Conservation (phyloP, 2,329 filamentous ascomycete genomes). For the Sordariomycetes sp. region DNA sequence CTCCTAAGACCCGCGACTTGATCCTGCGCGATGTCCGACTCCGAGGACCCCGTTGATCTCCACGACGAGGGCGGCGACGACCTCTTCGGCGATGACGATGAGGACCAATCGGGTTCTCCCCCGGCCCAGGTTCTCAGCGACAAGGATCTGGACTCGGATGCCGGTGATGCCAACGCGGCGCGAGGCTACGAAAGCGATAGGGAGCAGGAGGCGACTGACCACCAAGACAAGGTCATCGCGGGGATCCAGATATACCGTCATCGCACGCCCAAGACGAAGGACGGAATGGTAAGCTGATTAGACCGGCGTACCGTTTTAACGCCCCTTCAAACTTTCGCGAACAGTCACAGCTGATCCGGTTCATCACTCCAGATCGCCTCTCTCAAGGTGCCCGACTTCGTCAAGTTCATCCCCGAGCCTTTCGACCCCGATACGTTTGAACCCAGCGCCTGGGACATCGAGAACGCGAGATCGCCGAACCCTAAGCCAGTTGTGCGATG, state of each 20-base stretch:
- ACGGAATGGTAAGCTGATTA: constrained; percentile 50
- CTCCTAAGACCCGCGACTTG: not conserved
- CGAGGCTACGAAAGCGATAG: constrained; percentile 7
- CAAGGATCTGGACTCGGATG: constrained; percentile 40
- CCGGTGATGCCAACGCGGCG: constrained; percentile 9
- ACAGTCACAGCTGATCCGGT: not conserved
- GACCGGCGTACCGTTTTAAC: not conserved
- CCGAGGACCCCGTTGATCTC: constrained; percentile 40
- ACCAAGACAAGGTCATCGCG: constrained; percentile 45
- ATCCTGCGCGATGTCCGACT: constrained; percentile 37
- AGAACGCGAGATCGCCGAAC: constrained; percentile 41
- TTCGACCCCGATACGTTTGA: constrained; percentile 59
- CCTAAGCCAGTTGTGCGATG: constrained; percentile 59
- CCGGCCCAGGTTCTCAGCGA: constrained; percentile 56
- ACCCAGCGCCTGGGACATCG: constrained; percentile 42
- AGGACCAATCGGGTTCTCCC: constrained; percentile 45
- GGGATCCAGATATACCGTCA: constrained; percentile 59
- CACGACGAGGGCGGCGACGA: constrained; percentile 49
- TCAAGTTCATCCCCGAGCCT: constrained; percentile 56
- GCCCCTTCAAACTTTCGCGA: too few relatives aligned
- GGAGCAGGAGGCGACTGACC: constrained; percentile 12
- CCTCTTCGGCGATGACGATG: constrained; percentile 47
- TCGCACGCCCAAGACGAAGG: constrained; percentile 57
- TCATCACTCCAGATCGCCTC: constrained; percentile 6
- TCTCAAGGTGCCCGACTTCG: constrained; percentile 52